phyloP scores from a whole-genome alignment of 805 yeast species.

The Cyberlindnera galapagoensis region DNA sequence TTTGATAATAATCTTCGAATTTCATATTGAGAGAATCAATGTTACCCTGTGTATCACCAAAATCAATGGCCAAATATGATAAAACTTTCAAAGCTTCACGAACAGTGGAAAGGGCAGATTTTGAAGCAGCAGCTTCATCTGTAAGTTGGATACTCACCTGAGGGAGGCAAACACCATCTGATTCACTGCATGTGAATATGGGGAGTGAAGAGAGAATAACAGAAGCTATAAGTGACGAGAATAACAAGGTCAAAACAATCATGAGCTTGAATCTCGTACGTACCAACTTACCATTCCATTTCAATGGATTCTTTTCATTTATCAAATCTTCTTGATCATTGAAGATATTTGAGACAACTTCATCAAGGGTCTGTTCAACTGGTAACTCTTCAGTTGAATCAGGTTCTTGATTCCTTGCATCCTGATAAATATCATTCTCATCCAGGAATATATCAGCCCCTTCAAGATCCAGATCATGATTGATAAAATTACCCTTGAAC shows the following conservation, averaged over 20 bases:
- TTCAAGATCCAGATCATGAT: too few species aligned
- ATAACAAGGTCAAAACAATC: conserved; percentile 1
- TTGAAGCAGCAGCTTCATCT: conserved; percentile 31
- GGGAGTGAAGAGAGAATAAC: conserved; percentile 11
- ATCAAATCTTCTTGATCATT: conserved; percentile 4
- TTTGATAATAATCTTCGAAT: conserved; percentile 22
- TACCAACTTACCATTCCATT: neutral
- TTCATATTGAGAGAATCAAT: conserved; percentile 15
- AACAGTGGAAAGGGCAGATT: conserved; percentile 27
- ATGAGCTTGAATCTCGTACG: neutral
- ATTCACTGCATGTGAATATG: conserved; percentile 27
- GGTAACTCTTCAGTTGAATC: neutral
- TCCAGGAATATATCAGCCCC: conserved; percentile 3
- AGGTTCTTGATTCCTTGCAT: neutral
- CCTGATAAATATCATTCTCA: conserved; percentile 1
- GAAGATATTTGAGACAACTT: conserved; percentile 9
- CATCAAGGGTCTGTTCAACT: conserved; percentile 7
- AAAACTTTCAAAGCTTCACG: conserved; percentile 38
- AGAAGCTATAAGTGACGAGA: conserved; percentile 1
- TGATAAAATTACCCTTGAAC: too few species aligned
- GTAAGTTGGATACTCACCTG: conserved; percentile 36
- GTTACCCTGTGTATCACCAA: conserved; percentile 25
- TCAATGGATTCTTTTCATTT: too few species aligned
- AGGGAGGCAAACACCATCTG: conserved; percentile 32
- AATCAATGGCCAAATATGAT: conserved; percentile 40